Evolutionary conservation across 345 rosid species (phyloP), one percentile per base, ranked within the genome.

Genomic region (Carallia pectinifolia): DNA sequence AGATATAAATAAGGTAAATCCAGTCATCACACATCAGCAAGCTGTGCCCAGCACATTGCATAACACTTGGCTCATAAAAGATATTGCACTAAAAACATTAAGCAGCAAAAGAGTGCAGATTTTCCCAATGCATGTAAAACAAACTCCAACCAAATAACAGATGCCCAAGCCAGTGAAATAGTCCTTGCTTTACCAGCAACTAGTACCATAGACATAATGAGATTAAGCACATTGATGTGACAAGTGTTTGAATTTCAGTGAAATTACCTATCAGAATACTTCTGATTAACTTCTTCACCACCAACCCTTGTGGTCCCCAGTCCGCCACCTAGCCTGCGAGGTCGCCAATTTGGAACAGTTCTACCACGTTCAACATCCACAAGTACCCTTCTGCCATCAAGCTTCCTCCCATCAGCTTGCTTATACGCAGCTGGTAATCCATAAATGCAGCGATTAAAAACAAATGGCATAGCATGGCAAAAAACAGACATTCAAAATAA

Each of bases 331-430:
- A 95, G 90, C 64, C 98, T 86, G 56, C 98, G 98, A 40, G 99
- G 99, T 48, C 99, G 89, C 99, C 98, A 95, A 81, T 95, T 95
- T n/a, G 99, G 99, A 50, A 95, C 99, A 38, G 99, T 95, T 79
- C 98, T 84, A 74, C 99, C 97, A 38, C 98, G 93, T 78, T 95
- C 98, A 64, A 95, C 99, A 82, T 95, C 99, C 65, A 95, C 98
- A 75, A 95, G 91, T 71, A 95, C 99, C 82, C 98, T 95, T 85
- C 94, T 86, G 19, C 97, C 97, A 73, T 95, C 99, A 84, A 95
- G 84, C 85, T 95, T 95, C 85, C 87, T 84, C 74, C 98, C 99
- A 87, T 95, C 99, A 73, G 96, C 99, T 87, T 95, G 99, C 77
- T 95, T 95, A 81, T 92, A 95, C 54, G 99, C 97, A 88, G 86